These are phyloP conservation scores for Ceratopteris richardii DNA, from an alignment of 75 land plant species.

Conservation along the genomic window DNA sequence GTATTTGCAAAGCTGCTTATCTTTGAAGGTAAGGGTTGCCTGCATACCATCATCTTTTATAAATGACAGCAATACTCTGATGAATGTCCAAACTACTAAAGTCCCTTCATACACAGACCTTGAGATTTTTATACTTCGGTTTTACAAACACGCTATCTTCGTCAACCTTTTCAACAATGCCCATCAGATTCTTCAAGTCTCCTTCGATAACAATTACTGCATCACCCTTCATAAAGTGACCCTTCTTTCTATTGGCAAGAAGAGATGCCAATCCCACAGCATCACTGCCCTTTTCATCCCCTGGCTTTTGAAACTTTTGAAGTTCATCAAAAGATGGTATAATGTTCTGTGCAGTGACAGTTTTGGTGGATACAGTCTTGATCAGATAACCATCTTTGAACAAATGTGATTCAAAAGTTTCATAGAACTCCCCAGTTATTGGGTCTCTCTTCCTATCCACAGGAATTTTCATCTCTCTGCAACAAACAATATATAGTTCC, in stretches of 20 bases:
- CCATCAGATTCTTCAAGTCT: constrained; percentile 79
- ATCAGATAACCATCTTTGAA: constrained; percentile 89
- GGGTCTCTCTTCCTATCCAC: constrained; percentile 71
- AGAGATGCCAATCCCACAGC: constrained; percentile 53
- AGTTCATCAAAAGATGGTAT: constrained; percentile 87
- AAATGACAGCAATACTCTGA: too few species aligned
- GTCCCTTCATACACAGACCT: constrained; percentile 31
- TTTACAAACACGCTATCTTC: constrained; percentile 74
- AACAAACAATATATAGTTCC: background rate
- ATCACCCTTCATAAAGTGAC: constrained; percentile 97
- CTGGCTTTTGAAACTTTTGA: constrained; percentile 77
- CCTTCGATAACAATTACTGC: constrained; percentile 85
- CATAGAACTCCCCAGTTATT: constrained; percentile 63
- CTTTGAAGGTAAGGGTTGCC: constrained; percentile 69
- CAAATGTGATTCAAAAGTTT: constrained; percentile 50
- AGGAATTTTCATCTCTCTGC: constrained; percentile 74
- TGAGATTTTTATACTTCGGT: constrained; percentile 57
- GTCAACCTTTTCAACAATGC: constrained; percentile 94
- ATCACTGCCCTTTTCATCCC: constrained; percentile 61
- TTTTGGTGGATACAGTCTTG: constrained; percentile 73
- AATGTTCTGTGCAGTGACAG: constrained; percentile 54
- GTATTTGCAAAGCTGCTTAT: constrained; percentile 80
- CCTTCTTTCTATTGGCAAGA: constrained; percentile 72
- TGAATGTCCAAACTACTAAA: too few species aligned
- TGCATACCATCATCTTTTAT: constrained; percentile 29